Evolutionary conservation across 2,329 filamentous ascomycete species (phyloP), one percentile per base, ranked within the genome.

Genomic region (Alternaria solani): DNA sequence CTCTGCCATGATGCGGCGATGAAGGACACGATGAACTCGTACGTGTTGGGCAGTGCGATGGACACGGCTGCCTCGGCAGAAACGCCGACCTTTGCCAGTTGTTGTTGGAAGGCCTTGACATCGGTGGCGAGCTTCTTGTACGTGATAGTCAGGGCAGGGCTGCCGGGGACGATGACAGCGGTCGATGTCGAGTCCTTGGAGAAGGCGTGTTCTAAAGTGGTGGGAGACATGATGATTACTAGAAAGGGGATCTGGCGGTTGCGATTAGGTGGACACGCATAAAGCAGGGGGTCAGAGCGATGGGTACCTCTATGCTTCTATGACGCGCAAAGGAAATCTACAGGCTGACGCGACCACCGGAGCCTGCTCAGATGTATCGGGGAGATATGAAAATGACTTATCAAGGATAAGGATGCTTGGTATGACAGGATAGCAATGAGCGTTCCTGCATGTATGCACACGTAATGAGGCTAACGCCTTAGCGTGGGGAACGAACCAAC

Each of bases 11-110:
- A 88, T 18, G 89, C 86, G n/a, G 92, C 92, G 44, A 96, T 86
- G 80, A 96, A 96, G 2, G 92, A 89, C 57, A 95, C 88, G 75
- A 96, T 91, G 80, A 96, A 95, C 78, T 94, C 91, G 79, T 93
- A 94, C 54, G 90, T 93, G 82, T 96, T 96, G 60, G 90, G 87
- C 18, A 93, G 86, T 28, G 92, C 91, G 75, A 96, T 93, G 48
- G 92, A 95, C 53, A 96, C 91, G 47, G 91, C 89, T 14, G 89
- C 86, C 66, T 86, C 85, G 43, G 86, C 84, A 57, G 85, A 83
- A 64, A 96, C 88, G 65, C 92, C 92, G 57, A 94, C 84, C 48
- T 85, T 84, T 25, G 92, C 92, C 64, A 96, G 88, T 80, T 92
- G 91, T 75, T 84, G 83, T 81, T 95, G 92, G 81, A 95, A 94